Conservation (phyloP, 345 rosid genomes). For the Eucalyptus pumila region DNA sequence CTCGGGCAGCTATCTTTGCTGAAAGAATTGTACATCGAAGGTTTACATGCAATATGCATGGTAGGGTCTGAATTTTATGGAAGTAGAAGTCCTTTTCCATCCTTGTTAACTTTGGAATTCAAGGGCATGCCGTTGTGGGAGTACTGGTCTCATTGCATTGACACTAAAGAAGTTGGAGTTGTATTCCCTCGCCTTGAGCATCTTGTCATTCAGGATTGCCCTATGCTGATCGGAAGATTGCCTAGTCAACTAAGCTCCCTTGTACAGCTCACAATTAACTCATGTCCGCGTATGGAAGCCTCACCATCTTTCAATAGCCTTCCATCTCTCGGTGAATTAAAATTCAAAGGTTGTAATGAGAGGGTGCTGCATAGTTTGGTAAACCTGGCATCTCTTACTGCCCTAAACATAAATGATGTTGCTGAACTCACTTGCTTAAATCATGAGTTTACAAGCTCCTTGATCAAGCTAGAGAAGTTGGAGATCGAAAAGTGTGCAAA, state of each 20-base stretch:
- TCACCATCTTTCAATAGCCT: not conserved
- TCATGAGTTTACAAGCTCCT: not conserved
- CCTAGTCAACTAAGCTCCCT: no score
- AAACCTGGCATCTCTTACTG: fast-evolving
- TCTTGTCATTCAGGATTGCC: not conserved
- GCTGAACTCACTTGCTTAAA: not conserved
- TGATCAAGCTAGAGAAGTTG: not conserved
- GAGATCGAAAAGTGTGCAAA: fast-evolving
- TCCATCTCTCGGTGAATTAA: not conserved
- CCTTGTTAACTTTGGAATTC: not conserved
- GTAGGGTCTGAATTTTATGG: not conserved
- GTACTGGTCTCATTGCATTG: not conserved
- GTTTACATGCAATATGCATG: not conserved
- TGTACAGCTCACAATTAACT: no score
- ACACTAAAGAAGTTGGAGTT: not conserved
- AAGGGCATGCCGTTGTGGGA: fast-evolving
- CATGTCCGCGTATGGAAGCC: not conserved
- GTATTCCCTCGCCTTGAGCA: not conserved
- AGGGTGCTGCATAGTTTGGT: not conserved
- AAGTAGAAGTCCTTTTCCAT: not conserved
- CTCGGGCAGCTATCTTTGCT: fast-evolving
- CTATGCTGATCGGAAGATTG: not conserved
- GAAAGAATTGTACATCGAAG: not conserved
- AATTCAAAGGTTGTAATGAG: not conserved
- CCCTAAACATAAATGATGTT: fast-evolving